These are phyloP conservation scores for Micractinium sp. DNA, from an alignment of 139 green algal genomes.

Conservation along the genomic window DNA sequence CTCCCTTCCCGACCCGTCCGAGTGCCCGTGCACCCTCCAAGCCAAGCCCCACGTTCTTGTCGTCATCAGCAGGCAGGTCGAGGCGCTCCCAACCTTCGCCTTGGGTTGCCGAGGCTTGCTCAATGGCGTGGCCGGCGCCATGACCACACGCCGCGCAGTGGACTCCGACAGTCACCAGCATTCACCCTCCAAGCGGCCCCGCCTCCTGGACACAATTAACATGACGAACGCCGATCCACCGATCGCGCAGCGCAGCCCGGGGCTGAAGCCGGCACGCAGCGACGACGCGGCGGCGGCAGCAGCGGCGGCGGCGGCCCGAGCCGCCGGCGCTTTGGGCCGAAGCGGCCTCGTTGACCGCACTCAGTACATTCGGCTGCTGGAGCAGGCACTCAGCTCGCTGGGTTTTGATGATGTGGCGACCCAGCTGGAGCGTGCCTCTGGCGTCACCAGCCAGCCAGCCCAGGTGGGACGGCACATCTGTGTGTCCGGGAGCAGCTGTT, in stretches of 20 bases:
- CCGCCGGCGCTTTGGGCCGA: neutral
- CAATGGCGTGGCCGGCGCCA: neutral
- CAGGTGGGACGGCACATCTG: neutral
- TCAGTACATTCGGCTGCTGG: slow-evolving; percentile 76
- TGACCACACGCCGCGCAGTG: neutral
- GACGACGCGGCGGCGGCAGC: neutral
- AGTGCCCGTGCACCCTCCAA: neutral
- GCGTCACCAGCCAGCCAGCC: slow-evolving; percentile 4
- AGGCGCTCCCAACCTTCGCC: neutral
- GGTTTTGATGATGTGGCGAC: slow-evolving; percentile 56
- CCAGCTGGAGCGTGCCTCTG: slow-evolving; percentile 13
- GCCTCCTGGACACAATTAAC: neutral
- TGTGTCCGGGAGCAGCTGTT: too few relatives aligned
- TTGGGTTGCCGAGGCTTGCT: neutral
- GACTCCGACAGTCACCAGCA: neutral
- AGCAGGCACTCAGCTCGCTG: slow-evolving; percentile 72
- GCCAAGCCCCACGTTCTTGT: neutral
- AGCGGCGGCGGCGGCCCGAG: neutral
- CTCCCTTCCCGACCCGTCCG: too few relatives aligned
- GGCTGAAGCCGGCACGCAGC: neutral
- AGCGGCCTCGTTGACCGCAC: slow-evolving; percentile 20
- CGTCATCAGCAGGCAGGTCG: neutral
- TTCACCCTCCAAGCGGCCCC: slow-evolving; percentile 3
- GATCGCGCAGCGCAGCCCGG: neutral
- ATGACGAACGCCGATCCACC: neutral